phyloP scores from a whole-genome alignment of 306 rosid species.

The Vigna nakashimae region DNA sequence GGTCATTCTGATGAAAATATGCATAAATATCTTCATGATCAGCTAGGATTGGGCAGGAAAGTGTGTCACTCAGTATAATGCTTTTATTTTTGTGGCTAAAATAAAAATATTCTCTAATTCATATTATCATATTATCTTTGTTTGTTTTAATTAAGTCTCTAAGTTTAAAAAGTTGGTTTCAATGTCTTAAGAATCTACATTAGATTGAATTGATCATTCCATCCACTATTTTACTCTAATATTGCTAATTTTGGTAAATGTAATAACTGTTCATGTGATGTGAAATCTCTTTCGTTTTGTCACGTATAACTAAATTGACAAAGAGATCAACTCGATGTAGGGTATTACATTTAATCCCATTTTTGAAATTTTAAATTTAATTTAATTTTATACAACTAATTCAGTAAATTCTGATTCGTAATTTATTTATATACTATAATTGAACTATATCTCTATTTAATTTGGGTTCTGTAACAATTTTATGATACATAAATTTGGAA shows the following conservation, averaged over 20 bases:
- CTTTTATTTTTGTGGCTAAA: slow-evolving; percentile 3
- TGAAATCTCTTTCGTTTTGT: not conserved
- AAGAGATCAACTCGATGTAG: too few species aligned
- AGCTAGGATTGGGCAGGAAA: slow-evolving; percentile 28
- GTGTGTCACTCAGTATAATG: not conserved
- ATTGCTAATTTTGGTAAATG: not conserved
- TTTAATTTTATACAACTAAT: too few species aligned
- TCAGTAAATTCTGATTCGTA: too few species aligned
- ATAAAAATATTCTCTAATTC: not conserved
- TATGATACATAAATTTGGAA: too few species aligned
- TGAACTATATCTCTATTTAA: too few species aligned
- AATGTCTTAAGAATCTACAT: not conserved
- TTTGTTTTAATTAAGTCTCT: not conserved
- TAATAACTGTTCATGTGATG: not conserved
- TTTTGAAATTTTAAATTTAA: too few species aligned
- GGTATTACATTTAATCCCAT: too few species aligned
- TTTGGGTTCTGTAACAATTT: too few species aligned
- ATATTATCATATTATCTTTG: not conserved
- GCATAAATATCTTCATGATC: slow-evolving; percentile 40
- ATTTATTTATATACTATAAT: too few species aligned
- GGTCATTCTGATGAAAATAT: slow-evolving; percentile 40
- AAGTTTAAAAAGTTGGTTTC: not conserved
- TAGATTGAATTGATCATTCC: too few species aligned
- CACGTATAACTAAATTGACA: too few species aligned
- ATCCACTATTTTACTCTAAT: not conserved